Evolutionary conservation across 2,329 filamentous ascomycete species (phyloP), one percentile per base, ranked within the genome.

Genomic region (Mycosphaerella sp.): DNA sequence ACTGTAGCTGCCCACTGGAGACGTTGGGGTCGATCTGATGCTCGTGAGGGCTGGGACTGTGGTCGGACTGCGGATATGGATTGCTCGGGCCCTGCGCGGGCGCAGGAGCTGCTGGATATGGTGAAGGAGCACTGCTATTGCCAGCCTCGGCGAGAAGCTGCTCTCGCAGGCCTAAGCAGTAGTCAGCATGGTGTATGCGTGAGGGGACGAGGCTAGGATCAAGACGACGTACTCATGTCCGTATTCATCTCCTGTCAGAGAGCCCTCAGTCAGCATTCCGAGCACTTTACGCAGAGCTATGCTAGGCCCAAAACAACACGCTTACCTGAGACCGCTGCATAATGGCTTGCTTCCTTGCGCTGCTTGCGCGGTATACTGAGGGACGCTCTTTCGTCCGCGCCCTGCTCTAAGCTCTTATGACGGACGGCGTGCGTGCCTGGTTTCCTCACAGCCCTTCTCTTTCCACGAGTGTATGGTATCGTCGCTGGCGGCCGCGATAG

Each of bases 21-120:
- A 82, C 82, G 46, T 78, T 78, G 39, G 80, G 80, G 65, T 82
- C 79, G 61, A 82, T 81, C 62, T 81, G 78, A 12, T 45, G 48
- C 36, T 65, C 60, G 53, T 66, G 76, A 53, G 74, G 72, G 54
- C 72, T 72, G 10, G 71, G 65, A 32, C 71, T 69, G 49, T 65
- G 73, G 44, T 54, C 52, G 64, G 65, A 73, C 59, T 57, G 70
- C 51, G 69, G 73, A 64, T 73, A 75, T 65, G 58, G 73, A 63
- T 65, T 56, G 39, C 65, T 62, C 34, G 60, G 59, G 9, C 41
- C 60, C 39, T 56, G 56, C 17, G 60, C 53, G 11, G 57, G 49
- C 62, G 70, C 49, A 57, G 58, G 53, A 61, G 69, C 62, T 59
- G 68, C 54, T 58, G 73, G 69, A 43, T 73, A 70, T 58, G 74